Conservation (phyloP, 2,329 filamentous ascomycete species). For the Venturiaceae sp. region DNA sequence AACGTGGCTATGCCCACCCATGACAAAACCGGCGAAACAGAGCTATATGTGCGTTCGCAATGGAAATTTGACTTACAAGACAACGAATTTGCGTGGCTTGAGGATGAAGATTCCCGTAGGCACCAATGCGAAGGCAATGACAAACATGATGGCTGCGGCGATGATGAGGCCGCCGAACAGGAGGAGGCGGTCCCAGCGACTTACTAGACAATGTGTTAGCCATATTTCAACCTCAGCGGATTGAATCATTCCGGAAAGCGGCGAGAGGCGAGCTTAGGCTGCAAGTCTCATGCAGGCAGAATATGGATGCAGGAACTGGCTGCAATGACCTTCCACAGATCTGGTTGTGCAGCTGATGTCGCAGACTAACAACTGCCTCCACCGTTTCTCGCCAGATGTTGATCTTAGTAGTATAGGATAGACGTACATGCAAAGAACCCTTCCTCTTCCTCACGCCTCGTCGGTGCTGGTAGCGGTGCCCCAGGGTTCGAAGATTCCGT, state of each 20-base stretch:
- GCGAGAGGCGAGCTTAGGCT: constrained; percentile 7
- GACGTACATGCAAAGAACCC: constrained; percentile 90
- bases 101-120: constrained; percentile 60
- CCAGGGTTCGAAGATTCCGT: constrained; percentile 59
- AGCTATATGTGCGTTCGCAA: neutral
- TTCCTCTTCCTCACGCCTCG: constrained; percentile 85
- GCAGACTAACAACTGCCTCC: neutral
- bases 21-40: constrained; percentile 6
- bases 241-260: neutral
- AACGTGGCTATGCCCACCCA: constrained; percentile 19
- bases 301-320: constrained; percentile 32
- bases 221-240: neutral
- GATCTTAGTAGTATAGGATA: constrained; percentile 3
- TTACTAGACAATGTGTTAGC: constrained; percentile 50
- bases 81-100: constrained; percentile 87
- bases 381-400: neutral
- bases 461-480: constrained; percentile 77
- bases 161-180: constrained; percentile 88
- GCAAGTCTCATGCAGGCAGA: constrained; percentile 27
- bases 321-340: neutral
- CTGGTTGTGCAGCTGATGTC: constrained; percentile 8
- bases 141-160: constrained; percentile 82
- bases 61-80: constrained; percentile 64
- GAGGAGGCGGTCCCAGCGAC: constrained; percentile 90
- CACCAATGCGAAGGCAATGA: constrained; percentile 85